Evolutionary conservation across 768 basidiomycete species (phyloP).

Genomic region (Pulveroboletus sp.): DNA sequence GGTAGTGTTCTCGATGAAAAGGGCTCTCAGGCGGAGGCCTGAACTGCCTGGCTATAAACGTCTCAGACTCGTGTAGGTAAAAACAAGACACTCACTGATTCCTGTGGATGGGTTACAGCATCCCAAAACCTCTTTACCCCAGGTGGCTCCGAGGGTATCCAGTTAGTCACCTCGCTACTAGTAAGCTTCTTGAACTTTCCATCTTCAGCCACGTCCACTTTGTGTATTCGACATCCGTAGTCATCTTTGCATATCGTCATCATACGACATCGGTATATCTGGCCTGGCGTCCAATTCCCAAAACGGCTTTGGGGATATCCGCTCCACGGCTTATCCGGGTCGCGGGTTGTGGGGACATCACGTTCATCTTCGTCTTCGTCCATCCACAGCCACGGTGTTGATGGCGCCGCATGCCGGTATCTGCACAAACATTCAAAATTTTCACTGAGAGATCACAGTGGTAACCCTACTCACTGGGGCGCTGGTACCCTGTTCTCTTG

Average conservation of each 20-base stretch:
- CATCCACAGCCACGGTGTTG: constrained; percentile 35
- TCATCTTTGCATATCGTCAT: background rate
- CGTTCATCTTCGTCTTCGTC: background rate
- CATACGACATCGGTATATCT: constrained; percentile 31
- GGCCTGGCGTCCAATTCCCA: constrained; percentile 46
- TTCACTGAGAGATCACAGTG: too few species aligned
- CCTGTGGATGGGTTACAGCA: too few species aligned
- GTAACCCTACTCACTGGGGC: too few species aligned
- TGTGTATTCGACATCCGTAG: background rate
- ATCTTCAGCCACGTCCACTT: background rate
- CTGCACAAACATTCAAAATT: too few species aligned
- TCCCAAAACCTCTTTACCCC: too few species aligned
- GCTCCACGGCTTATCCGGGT: constrained; percentile 17
- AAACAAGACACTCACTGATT: constrained; percentile 29
- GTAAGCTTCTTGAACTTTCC: too few species aligned
- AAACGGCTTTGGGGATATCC: constrained; percentile 44
- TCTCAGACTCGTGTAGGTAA: too few species aligned
- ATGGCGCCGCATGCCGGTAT: constrained; percentile 21
- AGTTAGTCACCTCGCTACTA: too few species aligned
- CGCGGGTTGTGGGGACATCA: too few species aligned
- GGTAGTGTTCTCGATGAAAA: constrained; percentile 30
- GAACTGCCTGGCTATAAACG: too few species aligned
- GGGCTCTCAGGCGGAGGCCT: constrained; percentile 21
- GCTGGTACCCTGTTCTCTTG: too few species aligned
- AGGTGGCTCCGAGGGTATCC: too few species aligned